Evolutionary conservation across 2,329 filamentous ascomycete species (phyloP).

Genomic region (Alternaria gansuensis): DNA sequence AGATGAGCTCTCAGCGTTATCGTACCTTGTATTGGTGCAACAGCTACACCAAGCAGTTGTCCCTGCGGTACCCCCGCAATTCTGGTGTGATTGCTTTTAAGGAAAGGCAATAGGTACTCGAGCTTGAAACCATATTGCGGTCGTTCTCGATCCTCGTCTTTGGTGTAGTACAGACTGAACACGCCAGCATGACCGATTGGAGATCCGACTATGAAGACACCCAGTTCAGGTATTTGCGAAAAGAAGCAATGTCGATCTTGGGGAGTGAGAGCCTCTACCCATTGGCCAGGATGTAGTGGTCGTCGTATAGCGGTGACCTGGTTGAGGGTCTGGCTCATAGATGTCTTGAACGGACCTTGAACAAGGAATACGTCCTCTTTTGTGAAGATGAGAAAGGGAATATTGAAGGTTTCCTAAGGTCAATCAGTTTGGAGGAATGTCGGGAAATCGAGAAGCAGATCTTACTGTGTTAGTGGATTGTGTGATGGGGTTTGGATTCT

Average conservation of each 20-base stretch:
- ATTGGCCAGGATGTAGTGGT: constrained; percentile 34
- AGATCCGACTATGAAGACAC: constrained; percentile 72
- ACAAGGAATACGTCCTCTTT: constrained; percentile 57
- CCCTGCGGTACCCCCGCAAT: constrained; percentile 18
- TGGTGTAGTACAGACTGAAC: constrained; percentile 63
- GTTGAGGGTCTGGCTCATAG: constrained; percentile 12
- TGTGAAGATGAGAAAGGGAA: constrained; percentile 55
- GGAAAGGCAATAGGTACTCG: constrained; percentile 64
- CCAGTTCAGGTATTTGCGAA: constrained; percentile 72
- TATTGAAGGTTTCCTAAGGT: background rate
- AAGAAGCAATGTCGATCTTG: constrained; percentile 68
- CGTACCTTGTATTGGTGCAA: constrained; percentile 68
- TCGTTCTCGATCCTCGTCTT: constrained; percentile 48
- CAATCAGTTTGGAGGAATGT: background rate
- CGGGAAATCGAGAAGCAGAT: background rate
- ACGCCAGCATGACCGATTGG: constrained; percentile 72
- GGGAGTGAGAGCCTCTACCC: constrained; percentile 24
- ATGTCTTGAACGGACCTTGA: constrained; percentile 44
- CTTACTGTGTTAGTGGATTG: background rate
- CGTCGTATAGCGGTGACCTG: constrained; percentile 51
- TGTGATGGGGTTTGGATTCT: background rate
- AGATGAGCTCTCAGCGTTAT: background rate
- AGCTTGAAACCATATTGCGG: constrained; percentile 60
- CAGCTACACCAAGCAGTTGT: constrained; percentile 72
- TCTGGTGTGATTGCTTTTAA: constrained; percentile 9